phyloP scores from a whole-genome alignment of 495 filamentous ascomycete genomes.

The Podospora pseudopauciseta region DNA sequence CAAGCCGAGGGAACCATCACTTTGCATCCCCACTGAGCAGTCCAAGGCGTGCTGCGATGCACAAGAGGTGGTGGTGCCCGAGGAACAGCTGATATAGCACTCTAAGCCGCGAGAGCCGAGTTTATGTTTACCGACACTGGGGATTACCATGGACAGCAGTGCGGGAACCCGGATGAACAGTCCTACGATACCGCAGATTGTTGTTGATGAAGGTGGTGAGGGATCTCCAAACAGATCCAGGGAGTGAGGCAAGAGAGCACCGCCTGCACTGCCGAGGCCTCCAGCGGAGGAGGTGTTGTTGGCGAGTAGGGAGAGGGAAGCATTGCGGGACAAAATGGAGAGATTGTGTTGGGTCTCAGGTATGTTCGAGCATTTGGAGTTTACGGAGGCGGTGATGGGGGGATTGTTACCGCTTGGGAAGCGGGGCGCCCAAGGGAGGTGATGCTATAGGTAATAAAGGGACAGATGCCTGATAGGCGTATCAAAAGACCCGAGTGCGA shows the following conservation, averaged over 20 bases:
- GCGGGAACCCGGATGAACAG: background rate
- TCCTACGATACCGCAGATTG: background rate
- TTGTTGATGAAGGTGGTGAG: background rate
- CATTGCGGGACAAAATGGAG: background rate
- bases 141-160: background rate
- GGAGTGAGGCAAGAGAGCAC: no score
- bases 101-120: background rate
- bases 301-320: no score
- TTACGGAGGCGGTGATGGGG: background rate
- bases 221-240: background rate
- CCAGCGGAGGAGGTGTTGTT: no score
- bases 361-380: constrained; percentile 6
- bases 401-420: background rate
- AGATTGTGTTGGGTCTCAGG: background rate
- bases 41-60: background rate
- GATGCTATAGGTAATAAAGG: background rate
- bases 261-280: no score
- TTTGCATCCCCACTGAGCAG: background rate
- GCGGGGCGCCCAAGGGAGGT: background rate
- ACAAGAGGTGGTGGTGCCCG: no score
- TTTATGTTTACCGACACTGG: background rate
- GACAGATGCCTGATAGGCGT: no score
- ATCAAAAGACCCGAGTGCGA: no score
- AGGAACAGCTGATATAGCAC: background rate
- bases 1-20: background rate